phyloP scores from a whole-genome alignment of 2,329 filamentous ascomycete species.

The Stagonosporopsis chrysanthemi region DNA sequence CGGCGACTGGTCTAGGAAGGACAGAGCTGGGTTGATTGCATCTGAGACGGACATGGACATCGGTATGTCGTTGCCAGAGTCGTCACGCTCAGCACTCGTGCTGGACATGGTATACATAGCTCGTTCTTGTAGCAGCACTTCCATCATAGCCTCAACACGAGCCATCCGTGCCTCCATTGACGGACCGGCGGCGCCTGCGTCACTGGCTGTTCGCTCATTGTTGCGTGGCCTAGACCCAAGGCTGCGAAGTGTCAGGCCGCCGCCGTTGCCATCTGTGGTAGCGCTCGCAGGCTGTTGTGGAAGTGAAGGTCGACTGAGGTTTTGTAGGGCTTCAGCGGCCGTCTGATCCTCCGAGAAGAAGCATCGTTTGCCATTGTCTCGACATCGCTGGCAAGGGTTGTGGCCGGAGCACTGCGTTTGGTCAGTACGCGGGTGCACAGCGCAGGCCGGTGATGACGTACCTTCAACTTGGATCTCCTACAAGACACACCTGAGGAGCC shows the following conservation, averaged over 20 bases:
- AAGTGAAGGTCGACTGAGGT: slow-evolving; percentile 43
- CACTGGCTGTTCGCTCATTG: slow-evolving; percentile 36
- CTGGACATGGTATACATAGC: slow-evolving; percentile 32
- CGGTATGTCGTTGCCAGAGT: slow-evolving; percentile 24
- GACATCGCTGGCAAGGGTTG: slow-evolving; percentile 46
- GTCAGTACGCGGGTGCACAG: slow-evolving; percentile 8
- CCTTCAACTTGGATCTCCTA: slow-evolving; percentile 48
- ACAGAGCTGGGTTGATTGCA: slow-evolving; percentile 32
- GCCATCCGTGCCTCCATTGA: slow-evolving; percentile 48
- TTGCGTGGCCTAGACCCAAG: slow-evolving; percentile 31
- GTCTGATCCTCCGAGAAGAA: slow-evolving; percentile 50
- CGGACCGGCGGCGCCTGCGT: slow-evolving; percentile 35
- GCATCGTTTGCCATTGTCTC: slow-evolving; percentile 46
- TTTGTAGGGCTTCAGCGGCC: slow-evolving; percentile 47
- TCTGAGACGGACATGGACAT: slow-evolving; percentile 35
- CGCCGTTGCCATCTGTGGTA: slow-evolving; percentile 21
- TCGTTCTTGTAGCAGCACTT: slow-evolving; percentile 43
- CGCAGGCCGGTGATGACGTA: slow-evolving; percentile 10
- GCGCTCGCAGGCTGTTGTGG: slow-evolving; percentile 26
- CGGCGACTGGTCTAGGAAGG: slow-evolving; percentile 25
- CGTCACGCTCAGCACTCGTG: slow-evolving; percentile 40
- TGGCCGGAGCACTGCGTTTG: slow-evolving; percentile 42
- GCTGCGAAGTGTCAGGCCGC: slow-evolving; percentile 24
- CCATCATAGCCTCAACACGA: slow-evolving; percentile 47
- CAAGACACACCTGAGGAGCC: slow-evolving; percentile 41